phyloP scores from a whole-genome alignment of 2,329 filamentous ascomycete genomes.

The Amauroascus verrucosus region DNA sequence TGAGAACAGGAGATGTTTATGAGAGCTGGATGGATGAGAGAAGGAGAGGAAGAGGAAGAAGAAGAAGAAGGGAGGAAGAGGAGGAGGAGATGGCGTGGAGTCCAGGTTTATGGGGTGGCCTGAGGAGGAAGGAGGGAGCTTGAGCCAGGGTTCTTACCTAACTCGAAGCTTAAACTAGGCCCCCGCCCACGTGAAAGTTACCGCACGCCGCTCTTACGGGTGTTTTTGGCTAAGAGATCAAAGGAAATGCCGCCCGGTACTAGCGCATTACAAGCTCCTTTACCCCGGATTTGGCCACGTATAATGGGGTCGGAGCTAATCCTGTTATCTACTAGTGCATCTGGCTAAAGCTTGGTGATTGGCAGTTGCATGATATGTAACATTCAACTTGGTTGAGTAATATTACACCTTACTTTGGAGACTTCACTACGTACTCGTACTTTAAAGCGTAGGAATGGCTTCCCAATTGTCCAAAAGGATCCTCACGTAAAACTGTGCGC shows the following conservation, averaged over 20 bases:
- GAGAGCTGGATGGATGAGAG: not conserved
- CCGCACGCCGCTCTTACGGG: not conserved
- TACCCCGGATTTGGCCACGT: constrained; percentile 1
- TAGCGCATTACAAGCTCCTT: not conserved
- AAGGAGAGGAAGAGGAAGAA: not conserved
- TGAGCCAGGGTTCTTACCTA: not conserved
- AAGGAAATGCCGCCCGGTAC: not conserved
- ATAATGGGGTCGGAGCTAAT: no score
- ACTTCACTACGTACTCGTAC: no score
- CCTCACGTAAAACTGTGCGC: no score
- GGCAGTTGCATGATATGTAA: no score
- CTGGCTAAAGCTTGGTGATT: no score
- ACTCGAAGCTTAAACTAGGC: not conserved
- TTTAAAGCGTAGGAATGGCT: no score
- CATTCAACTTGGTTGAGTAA: no score
- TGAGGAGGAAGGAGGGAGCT: not conserved
- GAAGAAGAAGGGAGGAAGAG: not conserved
- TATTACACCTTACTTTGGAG: no score
- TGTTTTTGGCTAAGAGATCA: not conserved
- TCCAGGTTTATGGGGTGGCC: no score
- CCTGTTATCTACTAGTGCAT: no score
- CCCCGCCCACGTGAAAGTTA: constrained; percentile 2
- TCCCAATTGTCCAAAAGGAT: no score
- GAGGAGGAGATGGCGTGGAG: not conserved
- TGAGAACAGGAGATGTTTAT: not conserved